Percentiles rank a stretch among this genome's conserved stretches.
These are phyloP conservation scores for Anthracocystis setariae DNA, from an alignment of 1,284 basidiomycete genomes.

Conservation along the genomic window DNA sequence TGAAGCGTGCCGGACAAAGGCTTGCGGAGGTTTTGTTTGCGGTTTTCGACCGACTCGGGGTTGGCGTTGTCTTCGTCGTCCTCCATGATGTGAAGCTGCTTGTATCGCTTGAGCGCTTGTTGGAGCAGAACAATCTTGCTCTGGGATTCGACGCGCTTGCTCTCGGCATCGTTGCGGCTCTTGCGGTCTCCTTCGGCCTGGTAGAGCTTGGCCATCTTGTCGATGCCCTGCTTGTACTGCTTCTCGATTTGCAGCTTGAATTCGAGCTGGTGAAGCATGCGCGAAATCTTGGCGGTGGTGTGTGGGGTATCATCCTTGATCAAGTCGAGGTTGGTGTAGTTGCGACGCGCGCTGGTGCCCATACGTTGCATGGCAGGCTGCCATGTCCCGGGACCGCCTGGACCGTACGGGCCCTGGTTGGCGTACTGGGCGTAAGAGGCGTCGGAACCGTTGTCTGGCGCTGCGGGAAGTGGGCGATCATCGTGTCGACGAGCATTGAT, in stretches of 20 bases:
- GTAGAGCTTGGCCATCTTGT: slow-evolving; percentile 93
- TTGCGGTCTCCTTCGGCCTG: slow-evolving; percentile 92
- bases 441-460: slow-evolving; percentile 14
- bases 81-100: slow-evolving; percentile 92
- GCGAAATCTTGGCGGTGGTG: slow-evolving; percentile 94
- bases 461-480: slow-evolving; percentile 45
- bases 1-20: slow-evolving; percentile 92
- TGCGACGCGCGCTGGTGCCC: slow-evolving; percentile 57
- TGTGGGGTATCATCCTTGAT: slow-evolving; percentile 97
- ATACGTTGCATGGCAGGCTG: slow-evolving; percentile 56
- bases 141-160: slow-evolving; percentile 91
- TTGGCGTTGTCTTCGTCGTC: slow-evolving; percentile 76
- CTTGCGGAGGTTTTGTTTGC: slow-evolving; percentile 89
- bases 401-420: slow-evolving; percentile 41
- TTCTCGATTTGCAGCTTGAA: slow-evolving; percentile 98
- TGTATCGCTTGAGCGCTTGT: slow-evolving; percentile 92
- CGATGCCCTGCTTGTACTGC: slow-evolving; percentile 97
- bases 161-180: slow-evolving; percentile 79
- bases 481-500: slow-evolving; percentile 47
- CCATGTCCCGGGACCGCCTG: slow-evolving; percentile 41
- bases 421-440: slow-evolving; percentile 45
- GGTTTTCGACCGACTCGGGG: slow-evolving; percentile 73
- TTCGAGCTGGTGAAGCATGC: slow-evolving; percentile 98
- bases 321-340: slow-evolving; percentile 74
- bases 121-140: slow-evolving; percentile 94